Conservation (phyloP, 73 alveolate genomes). For the Paramecium pentaurelia region DNA sequence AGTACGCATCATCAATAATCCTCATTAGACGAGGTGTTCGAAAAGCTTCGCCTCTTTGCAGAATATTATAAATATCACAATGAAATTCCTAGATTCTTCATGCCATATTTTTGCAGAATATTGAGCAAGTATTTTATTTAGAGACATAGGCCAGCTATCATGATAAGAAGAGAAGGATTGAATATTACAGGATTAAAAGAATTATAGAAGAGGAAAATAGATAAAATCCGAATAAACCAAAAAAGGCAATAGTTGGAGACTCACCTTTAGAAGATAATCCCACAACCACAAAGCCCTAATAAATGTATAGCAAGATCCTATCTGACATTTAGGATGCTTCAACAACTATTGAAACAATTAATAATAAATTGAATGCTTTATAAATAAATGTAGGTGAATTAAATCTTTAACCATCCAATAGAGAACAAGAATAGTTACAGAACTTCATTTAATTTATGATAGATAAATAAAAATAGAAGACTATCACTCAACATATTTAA, state of each 20-base stretch:
- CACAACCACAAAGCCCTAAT: neutral
- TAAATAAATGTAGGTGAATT: neutral
- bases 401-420: neutral
- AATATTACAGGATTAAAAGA: conserved; percentile 41
- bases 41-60: conserved; percentile 32
- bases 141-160: conserved; percentile 19
- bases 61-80: conserved; percentile 60
- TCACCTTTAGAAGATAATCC: neutral
- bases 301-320: neutral
- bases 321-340: neutral
- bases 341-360: conserved; percentile 1
- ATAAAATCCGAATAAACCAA: conserved; percentile 54
- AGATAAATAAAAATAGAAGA: neutral
- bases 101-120: conserved; percentile 10
- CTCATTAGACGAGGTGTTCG: conserved; percentile 37
- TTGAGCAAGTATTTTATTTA: conserved; percentile 38
- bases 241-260: conserved; percentile 61
- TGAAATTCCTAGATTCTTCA: conserved; percentile 57
- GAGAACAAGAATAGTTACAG: conserved; percentile 16
- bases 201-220: conserved; percentile 58
- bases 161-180: conserved; percentile 59
- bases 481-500: neutral
- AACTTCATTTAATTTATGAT: neutral
- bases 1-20: neutral
- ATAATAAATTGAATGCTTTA: neutral